These are phyloP conservation scores for Clitopilus hobsonii DNA, from an alignment of 768 basidiomycete genomes.

Conservation along the genomic window DNA sequence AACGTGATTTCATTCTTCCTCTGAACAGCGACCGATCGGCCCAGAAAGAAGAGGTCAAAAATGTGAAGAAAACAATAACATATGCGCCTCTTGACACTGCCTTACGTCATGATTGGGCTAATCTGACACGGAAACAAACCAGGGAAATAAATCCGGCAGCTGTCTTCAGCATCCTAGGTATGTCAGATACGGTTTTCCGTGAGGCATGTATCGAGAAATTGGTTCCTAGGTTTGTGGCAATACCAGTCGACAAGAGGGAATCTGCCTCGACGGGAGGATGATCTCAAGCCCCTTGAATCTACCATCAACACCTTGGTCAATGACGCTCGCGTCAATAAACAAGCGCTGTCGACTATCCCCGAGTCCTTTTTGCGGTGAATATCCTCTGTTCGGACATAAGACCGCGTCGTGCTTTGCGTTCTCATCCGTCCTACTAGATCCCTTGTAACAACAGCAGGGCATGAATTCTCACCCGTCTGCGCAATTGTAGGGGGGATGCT, in stretches of 20 bases:
- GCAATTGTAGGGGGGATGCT: slow-evolving; percentile 94
- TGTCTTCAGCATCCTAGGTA: slow-evolving; percentile 72
- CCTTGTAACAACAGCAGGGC: slow-evolving; percentile 61
- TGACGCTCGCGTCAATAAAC: slow-evolving; percentile 65
- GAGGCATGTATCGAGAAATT: neutral
- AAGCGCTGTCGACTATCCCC: slow-evolving; percentile 55
- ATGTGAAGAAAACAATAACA: slow-evolving; percentile 51
- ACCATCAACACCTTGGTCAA: slow-evolving; percentile 60
- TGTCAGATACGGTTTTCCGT: neutral
- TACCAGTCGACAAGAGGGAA: slow-evolving; percentile 60
- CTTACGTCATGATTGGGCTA: slow-evolving; percentile 63
- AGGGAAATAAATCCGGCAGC: slow-evolving; percentile 79
- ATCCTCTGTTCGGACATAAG: neutral
- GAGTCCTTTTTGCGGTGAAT: slow-evolving; percentile 59
- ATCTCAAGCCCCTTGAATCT: slow-evolving; percentile 53
- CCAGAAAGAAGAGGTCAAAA: slow-evolving; percentile 53
- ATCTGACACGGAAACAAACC: slow-evolving; percentile 68
- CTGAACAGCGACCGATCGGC: slow-evolving; percentile 56
- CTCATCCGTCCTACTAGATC: slow-evolving; percentile 37
- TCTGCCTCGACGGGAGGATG: slow-evolving; percentile 48
- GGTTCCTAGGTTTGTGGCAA: slow-evolving; percentile 70
- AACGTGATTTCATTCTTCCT: slow-evolving; percentile 7
- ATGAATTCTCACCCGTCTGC: slow-evolving; percentile 90
- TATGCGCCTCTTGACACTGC: slow-evolving; percentile 64
- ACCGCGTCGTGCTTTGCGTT: neutral